phyloP scores from a whole-genome alignment of 495 filamentous ascomycete species.

The Trichodelitschia bisporula region DNA sequence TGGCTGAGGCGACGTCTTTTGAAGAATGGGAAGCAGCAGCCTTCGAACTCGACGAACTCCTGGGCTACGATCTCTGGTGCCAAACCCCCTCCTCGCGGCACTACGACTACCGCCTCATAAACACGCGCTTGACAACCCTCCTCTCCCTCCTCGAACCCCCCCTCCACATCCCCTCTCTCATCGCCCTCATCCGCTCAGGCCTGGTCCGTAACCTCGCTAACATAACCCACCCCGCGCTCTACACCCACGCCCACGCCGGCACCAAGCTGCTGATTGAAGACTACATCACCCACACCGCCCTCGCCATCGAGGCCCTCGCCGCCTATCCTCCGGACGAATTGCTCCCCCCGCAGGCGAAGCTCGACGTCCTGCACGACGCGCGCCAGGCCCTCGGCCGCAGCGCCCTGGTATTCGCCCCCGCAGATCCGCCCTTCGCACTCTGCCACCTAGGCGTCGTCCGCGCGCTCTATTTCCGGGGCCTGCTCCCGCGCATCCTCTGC shows the following conservation, averaged over 20 bases:
- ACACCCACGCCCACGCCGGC: slow-evolving; percentile 64
- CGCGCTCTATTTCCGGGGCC: slow-evolving; percentile 58
- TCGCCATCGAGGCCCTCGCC: slow-evolving; percentile 55
- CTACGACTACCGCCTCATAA: slow-evolving; percentile 78
- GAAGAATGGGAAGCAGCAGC: slow-evolving; percentile 73
- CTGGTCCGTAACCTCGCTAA: slow-evolving; percentile 81
- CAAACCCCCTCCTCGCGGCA: slow-evolving; percentile 56
- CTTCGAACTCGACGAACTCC: slow-evolving; percentile 48
- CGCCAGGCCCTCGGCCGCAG: slow-evolving; percentile 74
- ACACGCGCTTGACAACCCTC: slow-evolving; percentile 47
- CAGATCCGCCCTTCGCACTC: slow-evolving; percentile 75
- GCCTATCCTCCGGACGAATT: slow-evolving; percentile 36
- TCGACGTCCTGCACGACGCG: slow-evolving; percentile 75
- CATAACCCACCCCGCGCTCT: slow-evolving; percentile 64
- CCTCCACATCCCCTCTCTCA: slow-evolving; percentile 50
- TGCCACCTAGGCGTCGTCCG: slow-evolving; percentile 85
- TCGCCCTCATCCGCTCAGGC: slow-evolving; percentile 61
- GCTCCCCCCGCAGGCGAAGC: slow-evolving; percentile 61
- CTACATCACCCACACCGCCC: slow-evolving; percentile 63
- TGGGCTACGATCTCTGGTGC: slow-evolving; percentile 69
- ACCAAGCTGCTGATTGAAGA: slow-evolving; percentile 82
- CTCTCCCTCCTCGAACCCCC: slow-evolving; percentile 46
- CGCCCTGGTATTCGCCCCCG: slow-evolving; percentile 69
- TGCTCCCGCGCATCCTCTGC: slow-evolving; percentile 74
- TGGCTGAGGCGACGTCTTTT: slow-evolving; percentile 39